phyloP scores from a whole-genome alignment of 164 flowering plant genomes.

The Nymphaea colorata region DNA sequence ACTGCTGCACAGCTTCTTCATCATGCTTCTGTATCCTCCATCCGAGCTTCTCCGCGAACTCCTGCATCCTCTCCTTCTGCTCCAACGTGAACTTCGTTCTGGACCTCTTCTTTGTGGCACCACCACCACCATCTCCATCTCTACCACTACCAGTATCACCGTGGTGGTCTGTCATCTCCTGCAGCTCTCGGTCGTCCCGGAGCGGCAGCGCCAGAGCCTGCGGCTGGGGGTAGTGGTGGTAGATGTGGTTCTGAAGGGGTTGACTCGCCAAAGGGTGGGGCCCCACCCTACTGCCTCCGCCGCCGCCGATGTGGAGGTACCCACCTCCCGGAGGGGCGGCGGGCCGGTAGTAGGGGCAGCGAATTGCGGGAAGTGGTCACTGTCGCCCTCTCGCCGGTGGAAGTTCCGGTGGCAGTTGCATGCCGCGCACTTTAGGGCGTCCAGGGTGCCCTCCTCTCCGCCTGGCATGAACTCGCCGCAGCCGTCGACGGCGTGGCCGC shows the following conservation, averaged over 20 bases:
- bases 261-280: background rate
- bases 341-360: background rate
- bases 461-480: slow-evolving; percentile 71
- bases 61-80: slow-evolving; percentile 76
- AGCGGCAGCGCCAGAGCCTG: too few relatives aligned
- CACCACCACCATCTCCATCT: slow-evolving; percentile 17
- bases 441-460: slow-evolving; percentile 43
- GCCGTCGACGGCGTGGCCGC: slow-evolving; percentile 63
- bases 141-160: slow-evolving; percentile 1
- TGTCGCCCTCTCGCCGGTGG: slow-evolving; percentile 44
- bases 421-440: slow-evolving; percentile 63
- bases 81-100: slow-evolving; percentile 59
- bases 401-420: slow-evolving; percentile 72
- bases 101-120: slow-evolving; percentile 30
- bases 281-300: background rate
- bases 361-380: background rate
- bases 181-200: background rate
- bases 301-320: background rate
- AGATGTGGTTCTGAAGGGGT: background rate
- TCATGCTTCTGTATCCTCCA: slow-evolving; percentile 78
- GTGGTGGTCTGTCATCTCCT: background rate
- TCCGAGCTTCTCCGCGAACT: slow-evolving; percentile 54
- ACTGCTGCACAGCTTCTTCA: slow-evolving; percentile 49
- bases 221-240: background rate
- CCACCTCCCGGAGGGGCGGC: too few relatives aligned